Conservation (phyloP, 2,329 filamentous ascomycete genomes). For the Xylaria sp. region DNA sequence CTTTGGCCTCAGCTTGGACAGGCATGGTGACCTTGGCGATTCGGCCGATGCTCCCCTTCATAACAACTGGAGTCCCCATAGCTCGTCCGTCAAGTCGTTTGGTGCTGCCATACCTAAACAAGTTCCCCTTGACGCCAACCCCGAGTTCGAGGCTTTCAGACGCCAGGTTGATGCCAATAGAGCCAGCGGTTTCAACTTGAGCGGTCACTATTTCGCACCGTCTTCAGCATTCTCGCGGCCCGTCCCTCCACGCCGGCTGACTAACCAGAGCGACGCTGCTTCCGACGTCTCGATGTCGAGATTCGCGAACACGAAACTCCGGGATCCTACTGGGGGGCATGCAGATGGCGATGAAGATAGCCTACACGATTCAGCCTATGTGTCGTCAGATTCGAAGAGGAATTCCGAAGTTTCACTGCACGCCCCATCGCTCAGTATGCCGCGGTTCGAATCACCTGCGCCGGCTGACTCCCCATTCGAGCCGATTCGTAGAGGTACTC, state of each 20-base stretch:
- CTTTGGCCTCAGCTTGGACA: slow-evolving; percentile 79
- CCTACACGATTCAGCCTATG: slow-evolving; percentile 63
- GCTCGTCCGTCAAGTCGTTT: slow-evolving; percentile 76
- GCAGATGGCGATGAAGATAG: slow-evolving; percentile 60
- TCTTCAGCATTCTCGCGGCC: slow-evolving; percentile 51
- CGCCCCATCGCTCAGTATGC: slow-evolving; percentile 53
- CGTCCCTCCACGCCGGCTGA: slow-evolving; percentile 59
- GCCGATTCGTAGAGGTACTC: slow-evolving; percentile 44
- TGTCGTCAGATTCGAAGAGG: slow-evolving; percentile 64
- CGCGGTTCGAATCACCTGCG: slow-evolving; percentile 59
- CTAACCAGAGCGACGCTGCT: slow-evolving; percentile 57
- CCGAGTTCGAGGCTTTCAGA: slow-evolving; percentile 83
- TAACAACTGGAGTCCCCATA: slow-evolving; percentile 79
- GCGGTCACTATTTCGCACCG: slow-evolving; percentile 57
- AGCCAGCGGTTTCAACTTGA: slow-evolving; percentile 60
- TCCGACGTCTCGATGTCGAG: slow-evolving; percentile 49
- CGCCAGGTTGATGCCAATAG: slow-evolving; percentile 75
- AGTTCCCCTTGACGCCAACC: slow-evolving; percentile 77
- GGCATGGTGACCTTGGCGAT: slow-evolving; percentile 68
- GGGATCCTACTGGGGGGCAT: slow-evolving; percentile 39
- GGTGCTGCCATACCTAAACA: slow-evolving; percentile 74
- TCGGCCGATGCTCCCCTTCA: slow-evolving; percentile 68
- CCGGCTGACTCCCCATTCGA: slow-evolving; percentile 50
- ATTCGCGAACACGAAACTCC: slow-evolving; percentile 37
- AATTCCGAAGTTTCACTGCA: slow-evolving; percentile 61